Evolutionary conservation across 2,329 filamentous ascomycete species (phyloP).

Genomic region (Pseudocercospora vitis): DNA sequence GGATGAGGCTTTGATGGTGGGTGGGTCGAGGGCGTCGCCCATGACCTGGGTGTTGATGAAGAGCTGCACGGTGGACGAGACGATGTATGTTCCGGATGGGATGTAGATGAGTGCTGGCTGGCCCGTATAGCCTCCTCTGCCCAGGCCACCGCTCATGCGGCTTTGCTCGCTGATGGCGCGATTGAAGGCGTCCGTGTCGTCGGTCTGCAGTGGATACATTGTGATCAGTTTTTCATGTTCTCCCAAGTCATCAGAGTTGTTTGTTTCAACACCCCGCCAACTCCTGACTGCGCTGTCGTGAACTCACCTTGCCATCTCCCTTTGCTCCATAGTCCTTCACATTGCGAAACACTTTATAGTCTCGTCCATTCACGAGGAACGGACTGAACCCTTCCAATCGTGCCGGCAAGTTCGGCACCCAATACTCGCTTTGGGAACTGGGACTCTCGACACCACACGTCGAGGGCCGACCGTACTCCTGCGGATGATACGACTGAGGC

Average conservation of each 20-base stretch:
- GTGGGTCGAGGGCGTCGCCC: slow-evolving; percentile 70
- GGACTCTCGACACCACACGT: slow-evolving; percentile 15
- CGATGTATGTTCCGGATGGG: slow-evolving; percentile 45
- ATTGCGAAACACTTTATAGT: slow-evolving; percentile 60
- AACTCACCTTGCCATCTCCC: slow-evolving; percentile 57
- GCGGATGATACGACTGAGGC: slow-evolving; percentile 7
- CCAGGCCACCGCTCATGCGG: slow-evolving; percentile 15
- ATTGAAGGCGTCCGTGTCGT: slow-evolving; percentile 90
- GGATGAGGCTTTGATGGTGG: slow-evolving; percentile 61
- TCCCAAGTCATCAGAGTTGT: too few species aligned
- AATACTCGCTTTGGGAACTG: slow-evolving; percentile 53
- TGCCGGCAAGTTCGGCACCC: slow-evolving; percentile 63
- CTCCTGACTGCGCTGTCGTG: too few species aligned
- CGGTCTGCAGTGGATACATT: slow-evolving; percentile 50
- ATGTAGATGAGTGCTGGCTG: slow-evolving; percentile 57
- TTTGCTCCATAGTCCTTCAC: slow-evolving; percentile 45
- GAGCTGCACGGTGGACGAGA: slow-evolving; percentile 74
- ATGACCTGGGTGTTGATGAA: slow-evolving; percentile 92
- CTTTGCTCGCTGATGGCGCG: slow-evolving; percentile 60
- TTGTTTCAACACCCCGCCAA: too few species aligned
- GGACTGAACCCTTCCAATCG: slow-evolving; percentile 66
- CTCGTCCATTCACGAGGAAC: slow-evolving; percentile 53
- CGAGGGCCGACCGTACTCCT: neutral
- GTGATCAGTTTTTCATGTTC: too few species aligned
- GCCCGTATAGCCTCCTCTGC: slow-evolving; percentile 36